Percentiles rank a stretch among this genome's conserved stretches.
Conservation (phyloP, 495 filamentous ascomycete species). For the Aspergillus panamensis region DNA sequence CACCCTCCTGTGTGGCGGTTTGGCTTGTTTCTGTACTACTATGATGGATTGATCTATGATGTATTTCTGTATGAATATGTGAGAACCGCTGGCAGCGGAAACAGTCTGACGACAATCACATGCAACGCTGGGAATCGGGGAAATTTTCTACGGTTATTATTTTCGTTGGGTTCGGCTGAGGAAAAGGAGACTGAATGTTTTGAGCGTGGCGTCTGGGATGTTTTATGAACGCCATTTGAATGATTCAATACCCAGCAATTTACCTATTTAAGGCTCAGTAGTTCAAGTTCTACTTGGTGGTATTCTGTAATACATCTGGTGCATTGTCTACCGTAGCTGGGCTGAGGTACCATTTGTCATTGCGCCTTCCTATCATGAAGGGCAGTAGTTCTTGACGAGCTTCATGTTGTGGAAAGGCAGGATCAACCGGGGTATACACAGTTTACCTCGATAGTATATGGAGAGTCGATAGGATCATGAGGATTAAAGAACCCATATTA, state of each 20-base stretch:
- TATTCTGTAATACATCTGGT: too few species aligned
- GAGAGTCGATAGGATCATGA: too few species aligned
- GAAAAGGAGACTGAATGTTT: slow-evolving; percentile 7
- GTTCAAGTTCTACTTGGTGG: too few species aligned
- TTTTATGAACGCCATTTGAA: slow-evolving; percentile 2
- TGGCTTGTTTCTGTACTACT: slow-evolving; percentile 19
- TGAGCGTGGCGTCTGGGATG: slow-evolving; percentile 10
- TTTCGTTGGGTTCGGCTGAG: background rate
- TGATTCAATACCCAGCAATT: background rate
- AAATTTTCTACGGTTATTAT: background rate
- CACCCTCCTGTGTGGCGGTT: background rate
- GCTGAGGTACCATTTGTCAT: too few species aligned
- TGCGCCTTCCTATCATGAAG: too few species aligned
- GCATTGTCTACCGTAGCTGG: too few species aligned
- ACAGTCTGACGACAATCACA: slow-evolving; percentile 7
- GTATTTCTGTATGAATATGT: slow-evolving; percentile 24
- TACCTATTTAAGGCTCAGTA: background rate
- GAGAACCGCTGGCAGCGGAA: slow-evolving; percentile 9
- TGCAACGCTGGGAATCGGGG: background rate
- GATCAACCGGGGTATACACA: too few species aligned
- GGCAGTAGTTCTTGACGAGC: too few species aligned
- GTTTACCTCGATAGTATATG: too few species aligned
- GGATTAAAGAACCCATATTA: too few species aligned
- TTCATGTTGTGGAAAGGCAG: too few species aligned
- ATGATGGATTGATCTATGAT: slow-evolving; percentile 12